Base-by-base conservation (phyloP, 805 yeast genomes). In the Priceomyces fermenticarens region DNA sequence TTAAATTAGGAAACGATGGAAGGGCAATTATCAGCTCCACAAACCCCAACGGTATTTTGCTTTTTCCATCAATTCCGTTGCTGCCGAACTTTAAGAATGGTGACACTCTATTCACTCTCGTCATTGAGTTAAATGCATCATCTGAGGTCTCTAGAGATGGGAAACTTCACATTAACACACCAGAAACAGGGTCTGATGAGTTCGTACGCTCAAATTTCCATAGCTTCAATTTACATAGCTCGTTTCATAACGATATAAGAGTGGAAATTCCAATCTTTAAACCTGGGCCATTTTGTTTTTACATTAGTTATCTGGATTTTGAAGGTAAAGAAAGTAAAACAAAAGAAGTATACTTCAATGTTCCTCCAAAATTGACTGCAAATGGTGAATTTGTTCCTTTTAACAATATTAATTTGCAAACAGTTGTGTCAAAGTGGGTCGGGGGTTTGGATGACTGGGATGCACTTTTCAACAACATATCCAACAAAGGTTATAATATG, bases 381-480 rank as follows among this genome's bases (percentile, higher is more conserved):
- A 72, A 75, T 35, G 79, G 67, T 32, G 57, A 70, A 12, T 80
- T 73, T 49, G 52, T 90, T 25, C 83, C 91, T 1, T 74, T 90
- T 55, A 87, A 90, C 55, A 75, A 90, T 7, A 75, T 91, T 46
- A 83, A 87, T 36, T 69, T 91, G 57, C 93, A 90, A 61, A 79
- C 96, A 1, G 81, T 93, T 31, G 78, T 91, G 3, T 87, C 97
- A 30, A 91, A 91, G 65, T 88, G 97, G 91, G 78, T 90, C 65
- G 97, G 97, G 2, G 74, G 78, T 2, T 58, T 72, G 27, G 57
- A 60, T 2, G 62, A 77, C 10, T 91, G 98, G 98, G 78, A 78
- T 42, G 58, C 63, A 1, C 67, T 85, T 42, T 85, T 91, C 43
- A 58, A 60, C 1, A 75, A 76, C 35, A 75, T 91, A 34, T 64